A percentile compares a stretch with the other conserved stretches of the same genome.
Evolutionary conservation across 371 early-diverging fungal species (phyloP).

Genomic region (Rhizopus stolonifer): DNA sequence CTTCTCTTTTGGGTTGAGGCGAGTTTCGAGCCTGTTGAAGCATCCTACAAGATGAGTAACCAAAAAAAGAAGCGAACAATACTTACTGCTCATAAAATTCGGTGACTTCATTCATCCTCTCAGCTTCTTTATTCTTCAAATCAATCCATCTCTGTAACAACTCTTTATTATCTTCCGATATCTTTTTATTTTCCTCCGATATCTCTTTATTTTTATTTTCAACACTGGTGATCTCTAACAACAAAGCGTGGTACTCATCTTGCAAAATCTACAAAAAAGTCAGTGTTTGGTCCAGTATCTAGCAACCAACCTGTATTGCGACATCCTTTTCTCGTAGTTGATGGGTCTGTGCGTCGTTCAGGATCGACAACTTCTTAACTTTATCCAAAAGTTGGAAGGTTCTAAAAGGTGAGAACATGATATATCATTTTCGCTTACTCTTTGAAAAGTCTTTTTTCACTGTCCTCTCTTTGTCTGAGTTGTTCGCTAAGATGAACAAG

Average conservation of each 20-base stretch:
- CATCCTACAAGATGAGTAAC: background rate
- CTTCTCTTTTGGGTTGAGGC: constrained; percentile 17
- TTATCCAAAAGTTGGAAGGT: constrained; percentile 47
- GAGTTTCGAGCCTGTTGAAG: constrained; percentile 34
- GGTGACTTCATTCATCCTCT: constrained; percentile 92
- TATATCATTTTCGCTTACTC: constrained; percentile 50
- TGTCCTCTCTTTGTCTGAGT: constrained; percentile 63
- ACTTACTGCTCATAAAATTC: constrained; percentile 75
- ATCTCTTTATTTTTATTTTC: constrained; percentile 79
- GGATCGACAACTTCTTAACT: constrained; percentile 37
- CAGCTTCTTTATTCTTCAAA: constrained; percentile 91
- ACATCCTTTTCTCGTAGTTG: constrained; percentile 80
- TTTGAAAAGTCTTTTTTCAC: constrained; percentile 60
- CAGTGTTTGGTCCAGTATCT: no score
- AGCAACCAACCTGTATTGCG: constrained; percentile 76
- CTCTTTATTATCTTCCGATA: constrained; percentile 82
- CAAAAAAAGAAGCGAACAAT: background rate
- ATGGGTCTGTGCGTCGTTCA: constrained; percentile 58
- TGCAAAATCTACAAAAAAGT: constrained; percentile 61
- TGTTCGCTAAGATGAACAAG: constrained; percentile 84
- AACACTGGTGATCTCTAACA: constrained; percentile 84
- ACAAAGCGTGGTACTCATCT: constrained; percentile 89
- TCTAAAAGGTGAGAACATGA: constrained; percentile 21
- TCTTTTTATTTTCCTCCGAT: constrained; percentile 73
- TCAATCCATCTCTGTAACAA: constrained; percentile 89